These are phyloP conservation scores for Lyophyllum shimeji DNA, from an alignment of 768 basidiomycete genomes.

Conservation along the genomic window DNA sequence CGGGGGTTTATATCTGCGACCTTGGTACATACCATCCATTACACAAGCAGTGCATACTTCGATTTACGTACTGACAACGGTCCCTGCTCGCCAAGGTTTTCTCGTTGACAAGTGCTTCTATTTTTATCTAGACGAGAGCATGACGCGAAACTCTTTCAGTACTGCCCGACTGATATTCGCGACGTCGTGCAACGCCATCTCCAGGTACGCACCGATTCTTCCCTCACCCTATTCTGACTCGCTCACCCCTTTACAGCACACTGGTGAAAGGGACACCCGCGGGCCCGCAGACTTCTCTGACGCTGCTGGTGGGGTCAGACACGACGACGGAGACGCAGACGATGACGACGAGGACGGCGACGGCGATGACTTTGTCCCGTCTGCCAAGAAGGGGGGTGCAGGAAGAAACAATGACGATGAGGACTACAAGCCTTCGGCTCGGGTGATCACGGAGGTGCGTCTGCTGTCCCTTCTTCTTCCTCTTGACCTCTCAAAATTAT, in stretches of 20 bases:
- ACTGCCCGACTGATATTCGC: constrained; percentile 59
- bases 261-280: constrained; percentile 36
- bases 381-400: background rate
- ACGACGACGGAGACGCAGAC: constrained; percentile 23
- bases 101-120: constrained; percentile 13
- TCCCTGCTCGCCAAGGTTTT: constrained; percentile 14
- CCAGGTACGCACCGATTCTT: constrained; percentile 27
- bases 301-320: constrained; percentile 8
- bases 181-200: constrained; percentile 62
- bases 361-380: constrained; percentile 12
- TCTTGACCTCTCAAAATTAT: background rate
- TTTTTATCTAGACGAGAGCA: constrained; percentile 35
- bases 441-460: constrained; percentile 12
- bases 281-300: constrained; percentile 36
- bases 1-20: no score
- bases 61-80: no score
- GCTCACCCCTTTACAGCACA: constrained; percentile 22
- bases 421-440: constrained; percentile 9
- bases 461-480: background rate
- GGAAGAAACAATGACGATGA: constrained; percentile 8
- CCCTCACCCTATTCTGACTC: background rate
- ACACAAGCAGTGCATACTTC: no score
- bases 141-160: constrained; percentile 71
- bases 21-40: no score
- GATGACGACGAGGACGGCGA: constrained; percentile 21